A percentile compares a stretch with the other conserved stretches of the same genome.
Evolutionary conservation across 176 grass and related monocot species (phyloP).

Genomic region (Musa itinerans): DNA sequence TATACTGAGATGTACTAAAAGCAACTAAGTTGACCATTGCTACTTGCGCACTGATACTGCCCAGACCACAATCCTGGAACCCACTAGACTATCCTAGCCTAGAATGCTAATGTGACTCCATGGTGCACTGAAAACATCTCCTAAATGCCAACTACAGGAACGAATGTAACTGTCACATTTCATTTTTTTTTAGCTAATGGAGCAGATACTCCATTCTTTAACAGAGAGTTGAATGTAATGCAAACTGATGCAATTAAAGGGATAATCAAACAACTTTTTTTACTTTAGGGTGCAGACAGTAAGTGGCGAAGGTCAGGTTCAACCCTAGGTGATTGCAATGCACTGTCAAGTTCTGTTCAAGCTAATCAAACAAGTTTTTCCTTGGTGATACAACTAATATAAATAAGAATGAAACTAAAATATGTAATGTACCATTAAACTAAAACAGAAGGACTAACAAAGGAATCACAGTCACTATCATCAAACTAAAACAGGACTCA

Average conservation of each 20-base stretch:
- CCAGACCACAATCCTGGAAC: no score
- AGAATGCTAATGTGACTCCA: neutral
- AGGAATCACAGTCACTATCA: slow-evolving; percentile 4
- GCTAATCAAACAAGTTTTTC: no score
- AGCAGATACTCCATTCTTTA: neutral
- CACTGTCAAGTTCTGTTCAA: no score
- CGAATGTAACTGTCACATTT: neutral
- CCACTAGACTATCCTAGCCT: no score
- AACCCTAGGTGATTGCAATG: no score
- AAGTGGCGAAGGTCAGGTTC: no score
- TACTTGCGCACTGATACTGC: no score
- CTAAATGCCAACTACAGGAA: neutral
- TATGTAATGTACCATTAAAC: neutral
- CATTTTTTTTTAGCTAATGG: neutral
- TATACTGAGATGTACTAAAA: no score
- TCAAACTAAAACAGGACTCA: neutral
- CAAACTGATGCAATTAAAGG: neutral
- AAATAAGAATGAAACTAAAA: neutral
- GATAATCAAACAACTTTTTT: neutral
- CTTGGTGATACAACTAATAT: no score
- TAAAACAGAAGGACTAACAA: neutral
- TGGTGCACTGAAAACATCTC: neutral
- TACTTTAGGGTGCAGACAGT: no score
- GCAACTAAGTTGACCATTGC: no score
- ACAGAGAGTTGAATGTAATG: neutral